Evolutionary conservation across 257 asterid genomes (phyloP).

Genomic region (Lavandula angustifolia): DNA sequence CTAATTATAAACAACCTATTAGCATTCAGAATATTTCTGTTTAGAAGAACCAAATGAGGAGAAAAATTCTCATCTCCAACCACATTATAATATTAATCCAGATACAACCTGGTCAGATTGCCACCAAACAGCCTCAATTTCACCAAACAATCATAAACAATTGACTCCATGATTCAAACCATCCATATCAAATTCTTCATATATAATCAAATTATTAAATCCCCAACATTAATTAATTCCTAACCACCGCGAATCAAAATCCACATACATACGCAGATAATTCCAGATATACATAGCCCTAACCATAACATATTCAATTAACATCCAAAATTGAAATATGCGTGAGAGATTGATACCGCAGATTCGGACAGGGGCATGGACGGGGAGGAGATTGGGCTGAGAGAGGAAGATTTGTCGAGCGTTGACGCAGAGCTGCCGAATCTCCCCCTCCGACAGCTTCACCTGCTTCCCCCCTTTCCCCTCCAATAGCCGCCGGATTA

Average conservation of each 20-base stretch:
- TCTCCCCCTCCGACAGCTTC: conserved; percentile 91
- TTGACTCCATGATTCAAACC: neutral
- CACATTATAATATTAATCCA: neutral
- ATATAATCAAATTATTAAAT: conserved; percentile 7
- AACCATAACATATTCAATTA: neutral
- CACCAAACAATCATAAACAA: conserved; percentile 11
- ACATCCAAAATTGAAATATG: neutral
- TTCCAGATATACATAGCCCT: conserved; percentile 12
- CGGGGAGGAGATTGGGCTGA: conserved; percentile 68
- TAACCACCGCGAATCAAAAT: neutral
- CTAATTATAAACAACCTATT: conserved; percentile 2
- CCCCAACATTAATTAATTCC: neutral
- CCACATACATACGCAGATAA: neutral
- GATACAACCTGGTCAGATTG: conserved; percentile 8
- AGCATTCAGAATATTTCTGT: neutral
- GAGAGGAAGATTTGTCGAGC: conserved; percentile 80
- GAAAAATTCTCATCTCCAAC: neutral
- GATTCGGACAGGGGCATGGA: conserved; percentile 79
- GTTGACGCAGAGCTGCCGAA: conserved; percentile 88
- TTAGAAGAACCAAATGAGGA: neutral
- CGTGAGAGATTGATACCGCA: conserved; percentile 49
- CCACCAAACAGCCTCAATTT: conserved; percentile 4
- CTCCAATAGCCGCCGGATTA: conserved; percentile 68
- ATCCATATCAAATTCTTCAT: conserved; percentile 10
- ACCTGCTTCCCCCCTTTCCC: conserved; percentile 94